phyloP scores from a whole-genome alignment of 768 basidiomycete species.

The Kwoniella europaea region DNA sequence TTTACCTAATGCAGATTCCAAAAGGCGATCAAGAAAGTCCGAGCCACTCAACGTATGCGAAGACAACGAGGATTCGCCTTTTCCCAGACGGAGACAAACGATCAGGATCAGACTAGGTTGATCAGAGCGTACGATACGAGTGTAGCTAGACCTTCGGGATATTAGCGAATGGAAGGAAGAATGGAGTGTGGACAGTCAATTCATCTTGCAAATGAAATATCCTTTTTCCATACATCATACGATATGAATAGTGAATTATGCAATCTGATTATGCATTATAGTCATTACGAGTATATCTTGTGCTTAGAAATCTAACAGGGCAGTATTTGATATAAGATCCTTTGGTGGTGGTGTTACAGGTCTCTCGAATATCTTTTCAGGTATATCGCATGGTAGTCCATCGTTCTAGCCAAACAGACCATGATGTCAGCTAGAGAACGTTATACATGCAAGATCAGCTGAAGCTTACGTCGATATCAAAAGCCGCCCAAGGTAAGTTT shows the following conservation, averaged over 20 bases:
- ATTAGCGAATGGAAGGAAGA: slow-evolving; percentile 28
- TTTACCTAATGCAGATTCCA: slow-evolving; percentile 70
- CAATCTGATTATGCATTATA: too few species aligned
- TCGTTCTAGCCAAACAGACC: slow-evolving; percentile 21
- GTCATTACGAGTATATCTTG: background rate
- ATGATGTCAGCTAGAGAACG: background rate
- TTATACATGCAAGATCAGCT: background rate
- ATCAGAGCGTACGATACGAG: slow-evolving; percentile 61
- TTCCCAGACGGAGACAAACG: slow-evolving; percentile 88
- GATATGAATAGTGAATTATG: too few species aligned
- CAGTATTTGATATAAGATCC: background rate
- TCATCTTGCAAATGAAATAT: background rate
- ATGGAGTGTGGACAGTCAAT: background rate
- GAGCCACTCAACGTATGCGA: slow-evolving; percentile 97
- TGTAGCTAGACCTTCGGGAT: slow-evolving; percentile 54
- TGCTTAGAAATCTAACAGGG: background rate
- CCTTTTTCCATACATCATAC: too few species aligned
- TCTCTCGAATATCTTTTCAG: slow-evolving; percentile 12
- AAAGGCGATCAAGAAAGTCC: slow-evolving; percentile 99
- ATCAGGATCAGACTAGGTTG: slow-evolving; percentile 76
- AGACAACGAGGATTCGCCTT: slow-evolving; percentile 97
- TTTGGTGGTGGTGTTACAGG: background rate
- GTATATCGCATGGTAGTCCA: slow-evolving; percentile 42
- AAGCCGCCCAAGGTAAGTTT: slow-evolving; percentile 44
- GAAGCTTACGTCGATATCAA: slow-evolving; percentile 52